A percentile compares a stretch with the other conserved stretches of the same genome.
Conservation (phyloP, 2,329 filamentous ascomycete species). For the Sporothrix globosa region DNA sequence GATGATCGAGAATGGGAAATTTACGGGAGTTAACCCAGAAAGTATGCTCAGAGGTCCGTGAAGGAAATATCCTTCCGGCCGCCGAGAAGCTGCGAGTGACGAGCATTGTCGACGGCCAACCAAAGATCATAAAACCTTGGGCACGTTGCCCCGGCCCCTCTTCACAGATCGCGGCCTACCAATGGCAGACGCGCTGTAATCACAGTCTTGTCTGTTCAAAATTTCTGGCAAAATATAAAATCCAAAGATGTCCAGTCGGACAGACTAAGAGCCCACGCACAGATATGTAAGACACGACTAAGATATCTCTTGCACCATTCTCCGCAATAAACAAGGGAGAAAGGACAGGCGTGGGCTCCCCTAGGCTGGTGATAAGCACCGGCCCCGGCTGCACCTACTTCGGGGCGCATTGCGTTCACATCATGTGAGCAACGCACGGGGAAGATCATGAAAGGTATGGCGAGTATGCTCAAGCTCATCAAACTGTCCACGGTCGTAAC, state of each 20-base stretch:
- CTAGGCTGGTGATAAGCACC: constrained; percentile 20
- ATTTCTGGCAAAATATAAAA: background rate
- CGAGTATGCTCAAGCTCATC: background rate
- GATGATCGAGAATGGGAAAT: background rate
- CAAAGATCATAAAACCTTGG: background rate
- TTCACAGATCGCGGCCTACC: background rate
- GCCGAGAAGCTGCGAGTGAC: background rate
- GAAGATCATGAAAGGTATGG: background rate
- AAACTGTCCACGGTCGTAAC: background rate
- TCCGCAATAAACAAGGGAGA: constrained; percentile 10
- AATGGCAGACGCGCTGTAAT: background rate
- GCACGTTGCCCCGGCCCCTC: background rate
- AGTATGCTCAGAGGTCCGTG: background rate
- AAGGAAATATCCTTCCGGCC: constrained; percentile 11
- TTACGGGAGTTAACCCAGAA: background rate
- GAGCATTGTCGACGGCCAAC: background rate
- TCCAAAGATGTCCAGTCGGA: background rate
- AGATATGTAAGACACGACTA: constrained; percentile 17
- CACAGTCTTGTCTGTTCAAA: background rate
- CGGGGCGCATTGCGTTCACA: constrained; percentile 28
- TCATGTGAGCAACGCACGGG: constrained; percentile 29
- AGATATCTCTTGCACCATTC: constrained; percentile 15
- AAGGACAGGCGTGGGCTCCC: constrained; percentile 1
- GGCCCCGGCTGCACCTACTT: constrained; percentile 21
- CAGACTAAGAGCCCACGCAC: background rate